phyloP scores from a whole-genome alignment of 2,329 filamentous ascomycete genomes.

The Colletotrichum siamense region DNA sequence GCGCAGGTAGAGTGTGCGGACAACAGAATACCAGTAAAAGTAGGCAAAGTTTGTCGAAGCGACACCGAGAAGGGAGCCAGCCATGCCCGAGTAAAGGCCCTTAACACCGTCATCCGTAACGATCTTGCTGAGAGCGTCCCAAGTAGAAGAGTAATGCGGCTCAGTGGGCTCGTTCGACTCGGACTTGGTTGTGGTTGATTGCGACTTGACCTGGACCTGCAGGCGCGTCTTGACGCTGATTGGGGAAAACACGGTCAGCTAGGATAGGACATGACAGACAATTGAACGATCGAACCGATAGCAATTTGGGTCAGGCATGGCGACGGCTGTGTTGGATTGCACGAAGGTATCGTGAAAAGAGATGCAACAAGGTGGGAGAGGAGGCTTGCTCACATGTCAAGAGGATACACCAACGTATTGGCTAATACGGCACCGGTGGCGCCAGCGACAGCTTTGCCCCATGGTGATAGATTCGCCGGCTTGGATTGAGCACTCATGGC shows the following conservation, averaged over 20 bases:
- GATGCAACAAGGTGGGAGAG: not conserved
- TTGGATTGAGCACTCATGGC: slow-evolving; percentile 67
- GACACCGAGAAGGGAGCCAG: slow-evolving; percentile 85
- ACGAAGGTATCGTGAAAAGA: not conserved
- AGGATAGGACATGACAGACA: slow-evolving; percentile 8
- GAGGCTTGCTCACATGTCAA: slow-evolving; percentile 80
- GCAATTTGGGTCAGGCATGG: not conserved
- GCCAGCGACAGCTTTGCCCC: slow-evolving; percentile 91
- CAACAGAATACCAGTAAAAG: slow-evolving; percentile 98
- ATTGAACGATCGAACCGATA: not conserved
- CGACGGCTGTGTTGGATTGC: not conserved
- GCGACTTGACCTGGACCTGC: slow-evolving; percentile 87
- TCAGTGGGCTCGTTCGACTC: slow-evolving; percentile 52
- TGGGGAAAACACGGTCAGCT: not conserved
- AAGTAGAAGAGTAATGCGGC: slow-evolving; percentile 83
- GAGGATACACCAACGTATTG: slow-evolving; percentile 93
- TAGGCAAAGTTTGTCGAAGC: slow-evolving; percentile 99
- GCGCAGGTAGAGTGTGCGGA: slow-evolving; percentile 80
- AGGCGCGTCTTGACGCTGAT: slow-evolving; percentile 91
- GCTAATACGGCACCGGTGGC: slow-evolving; percentile 92
- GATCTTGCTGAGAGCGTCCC: slow-evolving; percentile 90
- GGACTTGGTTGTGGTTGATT: slow-evolving; percentile 43
- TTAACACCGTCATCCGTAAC: slow-evolving; percentile 77
- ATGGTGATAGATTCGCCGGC: slow-evolving; percentile 77
- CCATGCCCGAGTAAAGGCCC: slow-evolving; percentile 89